Conservation (phyloP, 768 basidiomycete species). For the Inosperma sp. region DNA sequence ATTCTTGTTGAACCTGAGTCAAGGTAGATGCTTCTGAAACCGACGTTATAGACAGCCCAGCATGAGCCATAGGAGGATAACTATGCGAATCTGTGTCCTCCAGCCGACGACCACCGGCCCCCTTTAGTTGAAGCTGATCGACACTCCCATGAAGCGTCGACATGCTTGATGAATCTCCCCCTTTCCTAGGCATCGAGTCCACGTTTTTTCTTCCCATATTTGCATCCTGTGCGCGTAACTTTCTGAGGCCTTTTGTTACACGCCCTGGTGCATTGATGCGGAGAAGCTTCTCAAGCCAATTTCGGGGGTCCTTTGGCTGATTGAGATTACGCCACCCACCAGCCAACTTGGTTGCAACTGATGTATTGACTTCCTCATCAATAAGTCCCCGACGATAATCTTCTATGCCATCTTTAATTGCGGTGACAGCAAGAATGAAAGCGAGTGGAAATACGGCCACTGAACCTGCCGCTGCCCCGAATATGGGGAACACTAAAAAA, state of each 20-base stretch:
- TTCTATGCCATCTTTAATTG: conserved; percentile 93
- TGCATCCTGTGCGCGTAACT: conserved; percentile 78
- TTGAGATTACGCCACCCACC: conserved; percentile 87
- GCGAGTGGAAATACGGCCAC: conserved; percentile 81
- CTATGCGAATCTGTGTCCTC: conserved; percentile 67
- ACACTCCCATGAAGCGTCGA: conserved; percentile 38
- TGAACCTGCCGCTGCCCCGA: conserved; percentile 80
- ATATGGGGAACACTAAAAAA: conserved; percentile 74
- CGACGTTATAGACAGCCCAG: conserved; percentile 33
- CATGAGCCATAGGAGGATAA: conserved; percentile 50
- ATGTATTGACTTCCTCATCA: conserved; percentile 94
- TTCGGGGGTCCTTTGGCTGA: conserved; percentile 69
- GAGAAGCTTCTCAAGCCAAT: conserved; percentile 71
- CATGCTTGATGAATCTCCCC: conserved; percentile 37
- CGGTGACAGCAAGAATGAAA: conserved; percentile 85
- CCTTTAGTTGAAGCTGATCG: conserved; percentile 34
- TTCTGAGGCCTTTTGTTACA: conserved; percentile 80
- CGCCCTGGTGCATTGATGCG: conserved; percentile 66
- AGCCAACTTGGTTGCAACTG: conserved; percentile 83
- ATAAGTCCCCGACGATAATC: conserved; percentile 86
- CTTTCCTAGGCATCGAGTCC: conserved; percentile 57
- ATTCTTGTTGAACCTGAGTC: conserved; percentile 26
- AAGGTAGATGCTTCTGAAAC: conserved; percentile 31
- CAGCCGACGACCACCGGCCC: conserved; percentile 47
- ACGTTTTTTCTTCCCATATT: conserved; percentile 53